phyloP scores from a whole-genome alignment of 2,329 filamentous ascomycete genomes.

The Alternaria incomplexa region DNA sequence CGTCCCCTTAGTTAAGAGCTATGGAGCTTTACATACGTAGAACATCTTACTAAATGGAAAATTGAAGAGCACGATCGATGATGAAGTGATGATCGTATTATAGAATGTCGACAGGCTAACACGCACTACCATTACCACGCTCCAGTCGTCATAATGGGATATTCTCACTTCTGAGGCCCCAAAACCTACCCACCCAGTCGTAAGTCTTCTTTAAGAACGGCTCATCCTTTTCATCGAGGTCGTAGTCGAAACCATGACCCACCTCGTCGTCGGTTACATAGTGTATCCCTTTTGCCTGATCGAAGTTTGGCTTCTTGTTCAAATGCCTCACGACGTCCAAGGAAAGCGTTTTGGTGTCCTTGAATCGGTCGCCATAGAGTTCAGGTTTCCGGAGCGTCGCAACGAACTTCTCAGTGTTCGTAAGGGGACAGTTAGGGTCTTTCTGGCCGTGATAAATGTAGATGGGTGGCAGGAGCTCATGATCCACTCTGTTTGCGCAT shows the following conservation, averaged over 20 bases:
- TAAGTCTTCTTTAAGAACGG: background rate
- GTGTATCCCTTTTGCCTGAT: too few species aligned
- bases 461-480: background rate
- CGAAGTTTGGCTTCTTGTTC: background rate
- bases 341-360: background rate
- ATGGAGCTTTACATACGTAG: too few species aligned
- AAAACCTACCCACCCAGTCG: background rate
- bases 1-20: too few species aligned
- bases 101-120: too few species aligned
- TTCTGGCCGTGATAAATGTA: background rate
- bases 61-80: too few species aligned
- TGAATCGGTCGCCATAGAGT: background rate
- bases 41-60: too few species aligned
- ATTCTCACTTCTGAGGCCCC: background rate
- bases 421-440: background rate
- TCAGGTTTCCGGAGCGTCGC: background rate
- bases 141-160: too few species aligned
- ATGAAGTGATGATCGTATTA: too few species aligned
- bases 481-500: background rate
- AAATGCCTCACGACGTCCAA: background rate
- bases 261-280: too few species aligned
- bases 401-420: background rate
- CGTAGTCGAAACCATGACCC: background rate
- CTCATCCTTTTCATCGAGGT: background rate
- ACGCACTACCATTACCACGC: too few species aligned